Conservation (phyloP, 2,329 filamentous ascomycete species). For the Colletotrichum costaricense region DNA sequence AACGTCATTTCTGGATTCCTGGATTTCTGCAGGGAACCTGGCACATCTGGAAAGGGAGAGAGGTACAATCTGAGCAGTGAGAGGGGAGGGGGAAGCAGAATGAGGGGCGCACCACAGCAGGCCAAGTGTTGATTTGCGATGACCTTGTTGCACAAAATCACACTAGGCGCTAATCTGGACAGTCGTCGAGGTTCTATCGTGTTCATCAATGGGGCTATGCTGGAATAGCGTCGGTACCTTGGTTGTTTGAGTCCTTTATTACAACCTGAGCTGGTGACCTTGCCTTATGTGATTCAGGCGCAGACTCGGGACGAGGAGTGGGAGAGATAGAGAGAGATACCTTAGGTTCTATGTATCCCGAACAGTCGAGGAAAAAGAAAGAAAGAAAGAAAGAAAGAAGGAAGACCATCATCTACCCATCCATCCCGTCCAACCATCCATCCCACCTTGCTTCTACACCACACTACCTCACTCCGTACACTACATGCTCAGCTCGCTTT, state of each 20-base stretch:
- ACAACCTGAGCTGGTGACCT: not conserved
- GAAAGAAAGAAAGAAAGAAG: not conserved
- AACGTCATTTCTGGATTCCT: slow-evolving; percentile 29
- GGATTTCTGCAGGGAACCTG: slow-evolving; percentile 29
- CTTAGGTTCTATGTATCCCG: too few species aligned
- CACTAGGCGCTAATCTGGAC: not conserved
- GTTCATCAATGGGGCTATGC: not conserved
- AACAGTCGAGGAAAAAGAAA: not conserved
- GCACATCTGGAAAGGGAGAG: not conserved
- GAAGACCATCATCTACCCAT: not conserved
- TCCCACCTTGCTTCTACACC: not conserved
- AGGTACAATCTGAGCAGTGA: not conserved
- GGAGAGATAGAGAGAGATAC: not conserved
- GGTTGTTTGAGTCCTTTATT: not conserved
- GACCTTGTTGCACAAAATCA: not conserved
- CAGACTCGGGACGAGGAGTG: not conserved
- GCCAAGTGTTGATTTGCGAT: not conserved
- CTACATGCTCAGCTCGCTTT: slow-evolving; percentile 2
- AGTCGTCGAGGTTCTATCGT: not conserved
- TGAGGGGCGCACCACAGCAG: not conserved
- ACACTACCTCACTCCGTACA: too few species aligned
- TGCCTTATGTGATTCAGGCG: not conserved
- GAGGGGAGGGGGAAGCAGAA: not conserved
- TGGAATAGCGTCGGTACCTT: not conserved
- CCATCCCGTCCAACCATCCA: not conserved